Percentiles rank a stretch among this genome's conserved stretches.
Evolutionary conservation across 2,329 filamentous ascomycete genomes (phyloP).

Genomic region (Cadophora malorum): DNA sequence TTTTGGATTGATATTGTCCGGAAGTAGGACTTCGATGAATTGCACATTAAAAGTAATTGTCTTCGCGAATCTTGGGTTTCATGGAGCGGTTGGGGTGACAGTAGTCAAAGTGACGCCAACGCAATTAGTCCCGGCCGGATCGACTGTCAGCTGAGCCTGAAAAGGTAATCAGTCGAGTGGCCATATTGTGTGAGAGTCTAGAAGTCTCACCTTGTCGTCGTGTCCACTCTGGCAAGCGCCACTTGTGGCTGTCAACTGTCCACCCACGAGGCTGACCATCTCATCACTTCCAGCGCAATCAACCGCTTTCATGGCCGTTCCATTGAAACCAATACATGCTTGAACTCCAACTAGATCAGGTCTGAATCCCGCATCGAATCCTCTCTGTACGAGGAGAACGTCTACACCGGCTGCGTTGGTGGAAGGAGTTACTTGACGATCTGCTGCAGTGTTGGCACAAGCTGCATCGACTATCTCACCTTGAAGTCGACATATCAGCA

Average conservation of each 20-base stretch:
- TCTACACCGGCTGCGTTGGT: conserved; percentile 43
- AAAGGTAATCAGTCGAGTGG: background rate
- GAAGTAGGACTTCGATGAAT: background rate
- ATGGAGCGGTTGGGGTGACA: conserved; percentile 17
- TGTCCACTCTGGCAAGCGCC: conserved; percentile 48
- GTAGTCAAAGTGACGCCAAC: conserved; percentile 44
- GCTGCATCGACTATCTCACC: conserved; percentile 52
- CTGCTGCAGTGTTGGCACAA: conserved; percentile 47
- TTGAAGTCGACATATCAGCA: conserved; percentile 24
- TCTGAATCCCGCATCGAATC: conserved; percentile 49
- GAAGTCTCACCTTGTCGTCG: conserved; percentile 34
- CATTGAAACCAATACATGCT: conserved; percentile 51
- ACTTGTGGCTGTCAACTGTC: conserved; percentile 41
- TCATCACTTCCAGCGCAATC: conserved; percentile 44
- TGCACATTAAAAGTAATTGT: background rate
- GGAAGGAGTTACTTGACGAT: conserved; percentile 50
- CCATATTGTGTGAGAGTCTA: background rate
- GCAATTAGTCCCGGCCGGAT: conserved; percentile 41
- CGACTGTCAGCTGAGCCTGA: conserved; percentile 44
- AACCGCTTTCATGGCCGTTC: conserved; percentile 48
- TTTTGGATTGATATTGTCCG: background rate
- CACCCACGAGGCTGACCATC: conserved; percentile 43
- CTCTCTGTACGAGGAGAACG: conserved; percentile 49
- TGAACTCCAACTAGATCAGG: conserved; percentile 48
- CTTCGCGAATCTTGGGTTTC: background rate